Conservation (phyloP, 768 basidiomycete species). For the Lyophyllum shimeji region DNA sequence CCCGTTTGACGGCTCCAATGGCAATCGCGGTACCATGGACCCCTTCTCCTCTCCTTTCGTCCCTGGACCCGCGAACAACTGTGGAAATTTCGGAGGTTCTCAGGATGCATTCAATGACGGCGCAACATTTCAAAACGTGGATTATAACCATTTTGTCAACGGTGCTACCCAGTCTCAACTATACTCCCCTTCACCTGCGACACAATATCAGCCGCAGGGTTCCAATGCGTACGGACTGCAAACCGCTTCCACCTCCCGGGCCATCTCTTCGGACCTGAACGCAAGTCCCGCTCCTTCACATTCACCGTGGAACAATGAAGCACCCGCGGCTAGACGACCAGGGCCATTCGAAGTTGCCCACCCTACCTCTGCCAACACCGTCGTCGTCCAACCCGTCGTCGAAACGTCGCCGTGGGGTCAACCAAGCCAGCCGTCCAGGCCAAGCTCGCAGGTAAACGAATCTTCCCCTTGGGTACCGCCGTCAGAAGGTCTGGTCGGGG, state of each 20-base stretch:
- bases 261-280: constrained; percentile 18
- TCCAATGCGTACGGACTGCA: constrained; percentile 14
- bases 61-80: constrained; percentile 12
- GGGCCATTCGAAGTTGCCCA: constrained; percentile 45
- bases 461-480: constrained; percentile 58
- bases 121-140: constrained; percentile 8
- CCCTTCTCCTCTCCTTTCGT: constrained; percentile 17
- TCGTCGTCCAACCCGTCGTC: constrained; percentile 20
- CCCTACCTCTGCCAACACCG: constrained; percentile 39
- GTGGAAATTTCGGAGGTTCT: constrained; percentile 5
- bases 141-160: constrained; percentile 10
- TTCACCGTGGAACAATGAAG: constrained; percentile 38
- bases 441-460: constrained; percentile 32
- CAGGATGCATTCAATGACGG: constrained; percentile 12
- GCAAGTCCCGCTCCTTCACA: constrained; percentile 22
- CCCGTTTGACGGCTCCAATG: constrained; percentile 14
- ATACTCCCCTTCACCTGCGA: constrained; percentile 13
- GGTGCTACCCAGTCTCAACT: constrained; percentile 17
- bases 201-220: constrained; percentile 9
- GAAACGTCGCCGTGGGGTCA: constrained; percentile 40
- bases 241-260: constrained; percentile 7
- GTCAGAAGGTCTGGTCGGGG: constrained; percentile 44
- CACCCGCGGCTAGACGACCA: constrained; percentile 28
- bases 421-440: constrained; percentile 22
- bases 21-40: constrained; percentile 12